Conservation (phyloP, 2,329 filamentous ascomycete species). For the Trichoderma hamatum region DNA sequence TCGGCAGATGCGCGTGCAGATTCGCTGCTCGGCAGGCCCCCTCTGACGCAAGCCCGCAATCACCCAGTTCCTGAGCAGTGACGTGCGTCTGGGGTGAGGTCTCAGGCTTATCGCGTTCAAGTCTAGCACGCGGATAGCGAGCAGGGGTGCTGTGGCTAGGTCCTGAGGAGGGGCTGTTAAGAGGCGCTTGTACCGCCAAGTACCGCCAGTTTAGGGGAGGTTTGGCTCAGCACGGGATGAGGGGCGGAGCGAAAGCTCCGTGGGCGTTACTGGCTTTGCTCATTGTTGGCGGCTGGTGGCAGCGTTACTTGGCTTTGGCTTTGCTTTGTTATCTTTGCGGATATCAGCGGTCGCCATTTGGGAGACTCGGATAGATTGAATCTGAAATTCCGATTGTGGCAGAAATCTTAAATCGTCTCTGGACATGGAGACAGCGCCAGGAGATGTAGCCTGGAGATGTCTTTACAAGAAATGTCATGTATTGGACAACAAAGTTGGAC, state of each 20-base stretch:
- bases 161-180: conserved; percentile 21
- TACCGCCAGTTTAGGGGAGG: conserved; percentile 6
- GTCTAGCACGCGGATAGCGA: conserved; percentile 18
- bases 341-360: neutral
- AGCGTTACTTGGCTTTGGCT: neutral
- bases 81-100: conserved; percentile 13
- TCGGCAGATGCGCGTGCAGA: neutral
- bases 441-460: neutral
- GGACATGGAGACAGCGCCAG: too few species aligned
- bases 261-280: neutral
- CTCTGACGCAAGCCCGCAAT: neutral
- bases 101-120: neutral
- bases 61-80: neutral
- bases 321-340: neutral
- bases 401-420: neutral
- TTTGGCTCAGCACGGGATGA: neutral
- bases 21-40: neutral
- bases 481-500: neutral
- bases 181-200: conserved; percentile 5
- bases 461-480: neutral
- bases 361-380: neutral
- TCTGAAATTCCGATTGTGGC: neutral
- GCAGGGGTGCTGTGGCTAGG: conserved; percentile 10
- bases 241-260: conserved; percentile 24
- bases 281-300: neutral